These are phyloP conservation scores for Taphrina confusa DNA, from an alignment of 1,139 yeast genomes.

Conservation along the genomic window DNA sequence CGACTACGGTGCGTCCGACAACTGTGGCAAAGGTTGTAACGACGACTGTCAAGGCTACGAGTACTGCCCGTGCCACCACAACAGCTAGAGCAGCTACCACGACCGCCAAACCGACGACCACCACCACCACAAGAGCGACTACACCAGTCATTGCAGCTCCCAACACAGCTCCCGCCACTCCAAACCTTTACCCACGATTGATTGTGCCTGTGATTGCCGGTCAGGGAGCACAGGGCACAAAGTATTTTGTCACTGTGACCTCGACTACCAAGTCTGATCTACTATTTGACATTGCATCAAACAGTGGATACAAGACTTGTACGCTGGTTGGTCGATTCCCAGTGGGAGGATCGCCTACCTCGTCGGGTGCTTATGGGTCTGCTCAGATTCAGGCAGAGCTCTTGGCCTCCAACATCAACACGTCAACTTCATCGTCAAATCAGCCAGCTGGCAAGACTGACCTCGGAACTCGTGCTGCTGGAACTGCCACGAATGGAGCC, in stretches of 20 bases:
- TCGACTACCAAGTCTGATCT: slow-evolving; percentile 11
- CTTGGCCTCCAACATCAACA: slow-evolving; percentile 7
- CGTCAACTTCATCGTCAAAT: slow-evolving; percentile 1
- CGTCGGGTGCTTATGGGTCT: slow-evolving; percentile 15
- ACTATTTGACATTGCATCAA: slow-evolving; percentile 1
- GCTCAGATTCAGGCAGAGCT: slow-evolving; percentile 14
- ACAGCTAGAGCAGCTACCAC: background rate
- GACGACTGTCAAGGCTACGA: background rate
- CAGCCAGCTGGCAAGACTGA: slow-evolving; percentile 22
- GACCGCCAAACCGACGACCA: background rate
- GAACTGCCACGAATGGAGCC: slow-evolving; percentile 11
- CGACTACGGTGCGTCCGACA: background rate
- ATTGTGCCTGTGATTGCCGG: slow-evolving; percentile 16
- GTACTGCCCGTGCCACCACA: background rate
- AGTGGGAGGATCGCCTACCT: slow-evolving; percentile 3
- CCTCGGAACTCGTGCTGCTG: slow-evolving; percentile 16
- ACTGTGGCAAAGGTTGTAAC: background rate
- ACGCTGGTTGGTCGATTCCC: slow-evolving; percentile 15
- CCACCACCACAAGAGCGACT: background rate
- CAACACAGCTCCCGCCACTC: slow-evolving; percentile 5
- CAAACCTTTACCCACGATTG: slow-evolving; percentile 15
- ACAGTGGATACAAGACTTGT: slow-evolving; percentile 15
- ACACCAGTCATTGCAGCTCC: background rate
- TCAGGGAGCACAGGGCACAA: slow-evolving; percentile 5
- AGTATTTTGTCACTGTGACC: slow-evolving; percentile 5